Percentiles rank a stretch among this genome's conserved stretches.
Conservation (phyloP, 2,329 filamentous ascomycete genomes). For the Fusarium transvaalense region DNA sequence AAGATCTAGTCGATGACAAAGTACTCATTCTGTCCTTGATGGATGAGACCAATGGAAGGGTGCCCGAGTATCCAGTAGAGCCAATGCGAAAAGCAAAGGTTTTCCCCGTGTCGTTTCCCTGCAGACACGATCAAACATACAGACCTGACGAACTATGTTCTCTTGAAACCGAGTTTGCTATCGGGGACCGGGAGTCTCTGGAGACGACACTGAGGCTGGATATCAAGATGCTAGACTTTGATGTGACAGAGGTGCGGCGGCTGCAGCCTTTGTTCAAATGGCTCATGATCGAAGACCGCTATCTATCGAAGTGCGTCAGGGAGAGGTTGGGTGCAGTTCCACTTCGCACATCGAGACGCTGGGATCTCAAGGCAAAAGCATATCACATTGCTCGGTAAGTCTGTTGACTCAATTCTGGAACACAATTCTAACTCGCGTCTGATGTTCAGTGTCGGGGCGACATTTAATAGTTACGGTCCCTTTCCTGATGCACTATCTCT, state of each 20-base stretch:
- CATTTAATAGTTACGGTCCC: constrained; percentile 20
- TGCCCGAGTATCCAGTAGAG: neutral
- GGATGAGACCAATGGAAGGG: neutral
- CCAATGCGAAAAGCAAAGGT: constrained; percentile 29
- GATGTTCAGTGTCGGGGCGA: constrained; percentile 13
- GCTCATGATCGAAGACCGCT: constrained; percentile 18
- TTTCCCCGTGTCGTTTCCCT: constrained; percentile 1
- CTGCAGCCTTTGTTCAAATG: constrained; percentile 20
- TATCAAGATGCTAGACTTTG: constrained; percentile 19
- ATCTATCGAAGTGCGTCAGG: constrained; percentile 12
- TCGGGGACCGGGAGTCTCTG: constrained; percentile 21
- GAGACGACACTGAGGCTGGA: neutral
- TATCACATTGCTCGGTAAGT: constrained; percentile 30
- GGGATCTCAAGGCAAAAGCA: constrained; percentile 19
- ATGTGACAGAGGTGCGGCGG: constrained; percentile 4
- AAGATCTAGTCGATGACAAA: neutral
- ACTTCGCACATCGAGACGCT: neutral
- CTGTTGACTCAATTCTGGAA: too few relatives aligned
- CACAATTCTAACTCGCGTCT: too few relatives aligned
- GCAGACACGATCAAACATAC: neutral
- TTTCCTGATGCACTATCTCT: neutral
- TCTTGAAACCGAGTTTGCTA: constrained; percentile 1
- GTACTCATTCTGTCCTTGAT: constrained; percentile 3
- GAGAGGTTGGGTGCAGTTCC: neutral
- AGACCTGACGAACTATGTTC: neutral